Percentiles rank a stretch among this genome's conserved stretches.
Conservation (phyloP, 2,329 filamentous ascomycete species). For the Colletotrichum phormii region DNA sequence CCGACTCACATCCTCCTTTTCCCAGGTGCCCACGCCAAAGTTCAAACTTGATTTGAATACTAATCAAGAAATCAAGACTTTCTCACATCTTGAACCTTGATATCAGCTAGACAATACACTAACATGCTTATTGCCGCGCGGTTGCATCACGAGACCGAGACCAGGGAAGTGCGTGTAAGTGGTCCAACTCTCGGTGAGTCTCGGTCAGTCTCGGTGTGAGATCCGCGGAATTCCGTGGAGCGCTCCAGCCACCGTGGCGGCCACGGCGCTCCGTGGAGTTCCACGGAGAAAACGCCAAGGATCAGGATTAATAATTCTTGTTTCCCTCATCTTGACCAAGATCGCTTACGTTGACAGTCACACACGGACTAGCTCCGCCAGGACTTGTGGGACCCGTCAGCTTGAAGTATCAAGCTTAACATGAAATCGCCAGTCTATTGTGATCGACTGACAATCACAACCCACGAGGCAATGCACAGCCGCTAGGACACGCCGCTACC, state of each 20-base stretch:
- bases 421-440: not conserved
- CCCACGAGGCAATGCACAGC: not conserved
- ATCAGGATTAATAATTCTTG: constrained; percentile 19
- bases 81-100: not conserved
- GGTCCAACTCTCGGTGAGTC: not conserved
- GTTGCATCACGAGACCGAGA: not conserved
- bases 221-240: not conserved
- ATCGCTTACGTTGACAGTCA: not conserved
- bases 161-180: not conserved
- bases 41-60: not conserved
- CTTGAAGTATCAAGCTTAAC: too few relatives aligned
- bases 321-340: not conserved
- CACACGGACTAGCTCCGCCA: not conserved
- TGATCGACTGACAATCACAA: not conserved
- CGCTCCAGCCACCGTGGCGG: constrained; percentile 14
- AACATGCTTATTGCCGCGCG: not conserved
- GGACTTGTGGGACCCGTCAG: not conserved
- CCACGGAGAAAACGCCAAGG: constrained; percentile 18
- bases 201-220: constrained; percentile 1
- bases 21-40: too few relatives aligned
- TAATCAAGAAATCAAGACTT: not conserved
- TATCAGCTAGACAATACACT: not conserved
- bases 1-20: not conserved
- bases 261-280: constrained; percentile 12
- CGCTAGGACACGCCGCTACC: not conserved